Evolutionary conservation across 1,284 basidiomycete genomes (phyloP), one percentile per base, ranked within the genome.

Genomic region (Trichosporon asahii): DNA sequence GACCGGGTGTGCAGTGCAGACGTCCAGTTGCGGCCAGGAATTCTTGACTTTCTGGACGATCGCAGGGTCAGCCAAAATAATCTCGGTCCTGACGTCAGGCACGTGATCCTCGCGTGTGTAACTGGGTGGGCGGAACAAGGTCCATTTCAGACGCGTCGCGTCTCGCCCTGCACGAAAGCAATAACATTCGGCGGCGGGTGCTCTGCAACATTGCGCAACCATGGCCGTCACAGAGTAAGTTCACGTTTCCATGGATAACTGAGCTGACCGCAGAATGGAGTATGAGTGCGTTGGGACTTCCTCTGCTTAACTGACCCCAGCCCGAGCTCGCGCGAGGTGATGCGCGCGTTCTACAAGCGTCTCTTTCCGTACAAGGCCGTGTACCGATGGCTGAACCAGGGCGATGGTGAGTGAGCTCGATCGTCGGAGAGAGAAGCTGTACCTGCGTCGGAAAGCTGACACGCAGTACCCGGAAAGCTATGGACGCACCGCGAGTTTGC

Each of bases 401-500:
- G 91, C 72, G 90, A 92, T 72, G 85, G 87, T 73, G 68, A 73
- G 82, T 33, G 7, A 33, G 31, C 31, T 33, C 31, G 11, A 33
- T 33, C 31, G 31, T 33, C 31, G 11, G 7, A 33, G 31, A 6
- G 31, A 9, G 11, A 6, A 33, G 31, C 31, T 33, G 31, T 8
- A n/a, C n/a, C 7, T 8, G 11, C 11, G 31, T 33, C 11, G 31
- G 11, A 33, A 33, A 53, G 55, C 65, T 46, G 4, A 68, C 60
- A 9, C 29, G 23, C 75, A 87, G 85, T 84, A 29, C 86, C 86
- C 0, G 79, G 83, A 4, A 89, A 88, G 73, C 88, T 93, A 67
- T 96, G 93, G 84, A 92, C 92, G 6, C 89, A 98, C 79, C 91
- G 96, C 79, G 96, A 99, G 82, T 97, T 99, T 81, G 91, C 96